Base-by-base conservation (phyloP, 768 basidiomycete species). In the Tricholoma sp. region DNA sequence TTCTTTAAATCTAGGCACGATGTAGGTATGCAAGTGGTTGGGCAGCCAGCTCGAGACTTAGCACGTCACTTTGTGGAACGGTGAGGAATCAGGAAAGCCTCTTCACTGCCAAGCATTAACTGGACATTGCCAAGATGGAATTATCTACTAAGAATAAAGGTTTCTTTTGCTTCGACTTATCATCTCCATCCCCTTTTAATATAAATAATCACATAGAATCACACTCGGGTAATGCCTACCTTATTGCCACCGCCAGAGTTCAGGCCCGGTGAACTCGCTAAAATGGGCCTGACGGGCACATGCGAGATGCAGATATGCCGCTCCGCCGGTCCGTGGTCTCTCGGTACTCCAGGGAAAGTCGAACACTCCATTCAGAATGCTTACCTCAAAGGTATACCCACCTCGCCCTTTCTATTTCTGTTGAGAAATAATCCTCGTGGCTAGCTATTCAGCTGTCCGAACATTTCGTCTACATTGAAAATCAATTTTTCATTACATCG, bases 401-500 rank as follows among this genome's bases (percentile, higher is more conserved):
- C 29, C 6, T 8, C 12, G n/a, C 21, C 14, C 29, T 37, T 12
- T 2, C 9, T 24, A 19, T 50, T 41, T 27, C 6, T 6, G 10
- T 14, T 24, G 32, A 51, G 14, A 27, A 47, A 35, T 18, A 12
- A 37, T 32, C 35, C 41, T 34, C 32, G 35, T 31, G 49, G 18
- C 46, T 54, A 94, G 93, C 93, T 9, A 97, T 97, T 54, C 87
- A 95, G 66, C 76, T 90, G 66, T 95, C 94, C 22, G 94, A 98
- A 63, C 94, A 97, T 67, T 99, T 98, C 67, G 91, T 99, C 32
- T 99, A 99, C 74, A 97, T 99, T 61, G 96, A 98, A 69, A 94
- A 94, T 63, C 91, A 94, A 67, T 94, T 93, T 66, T 93, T 94
- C 71, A 90, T 94, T 61, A 86, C 89, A 1, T 91, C 89, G 91